Evolutionary conservation across 2,329 filamentous ascomycete species (phyloP).

Genomic region (Tolypocladium ophioglossoides): DNA sequence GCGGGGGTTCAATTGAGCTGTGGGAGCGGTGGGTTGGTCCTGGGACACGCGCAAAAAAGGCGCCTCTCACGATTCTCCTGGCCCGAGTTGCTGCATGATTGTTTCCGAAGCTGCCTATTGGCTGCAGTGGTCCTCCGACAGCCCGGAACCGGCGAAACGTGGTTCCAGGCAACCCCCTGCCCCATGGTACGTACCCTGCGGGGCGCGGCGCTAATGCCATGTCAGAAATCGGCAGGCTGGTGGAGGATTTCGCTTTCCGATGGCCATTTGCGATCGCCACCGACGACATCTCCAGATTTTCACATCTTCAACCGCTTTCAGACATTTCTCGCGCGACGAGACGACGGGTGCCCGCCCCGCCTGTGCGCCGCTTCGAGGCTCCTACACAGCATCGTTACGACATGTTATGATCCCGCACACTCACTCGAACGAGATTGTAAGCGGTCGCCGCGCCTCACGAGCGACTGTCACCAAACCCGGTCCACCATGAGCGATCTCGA

Average conservation of each 20-base stretch:
- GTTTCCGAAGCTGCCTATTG: conserved; percentile 8
- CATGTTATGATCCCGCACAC: conserved; percentile 13
- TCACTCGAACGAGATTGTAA: conserved; percentile 5
- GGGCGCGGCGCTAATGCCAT: not conserved
- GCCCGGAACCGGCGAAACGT: conserved; percentile 7
- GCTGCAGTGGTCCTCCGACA: not conserved
- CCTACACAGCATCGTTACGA: conserved; percentile 5
- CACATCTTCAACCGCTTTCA: not conserved
- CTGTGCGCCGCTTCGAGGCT: not conserved
- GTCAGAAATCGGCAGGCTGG: not conserved
- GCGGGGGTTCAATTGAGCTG: not conserved
- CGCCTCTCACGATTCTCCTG: not conserved
- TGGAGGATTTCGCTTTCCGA: not conserved
- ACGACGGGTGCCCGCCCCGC: not conserved
- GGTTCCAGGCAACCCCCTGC: conserved; percentile 3
- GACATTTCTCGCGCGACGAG: not conserved
- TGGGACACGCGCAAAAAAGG: conserved; percentile 3
- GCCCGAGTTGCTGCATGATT: conserved; percentile 1
- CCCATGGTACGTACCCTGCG: too few species aligned
- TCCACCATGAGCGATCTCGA: conserved; percentile 82
- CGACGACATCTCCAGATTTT: not conserved
- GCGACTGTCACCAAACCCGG: conserved; percentile 5
- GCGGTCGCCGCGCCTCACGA: conserved; percentile 11
- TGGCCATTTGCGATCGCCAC: not conserved
- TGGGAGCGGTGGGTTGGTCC: not conserved